Conservation (phyloP, 768 basidiomycete species). For the Mycena galericulata region DNA sequence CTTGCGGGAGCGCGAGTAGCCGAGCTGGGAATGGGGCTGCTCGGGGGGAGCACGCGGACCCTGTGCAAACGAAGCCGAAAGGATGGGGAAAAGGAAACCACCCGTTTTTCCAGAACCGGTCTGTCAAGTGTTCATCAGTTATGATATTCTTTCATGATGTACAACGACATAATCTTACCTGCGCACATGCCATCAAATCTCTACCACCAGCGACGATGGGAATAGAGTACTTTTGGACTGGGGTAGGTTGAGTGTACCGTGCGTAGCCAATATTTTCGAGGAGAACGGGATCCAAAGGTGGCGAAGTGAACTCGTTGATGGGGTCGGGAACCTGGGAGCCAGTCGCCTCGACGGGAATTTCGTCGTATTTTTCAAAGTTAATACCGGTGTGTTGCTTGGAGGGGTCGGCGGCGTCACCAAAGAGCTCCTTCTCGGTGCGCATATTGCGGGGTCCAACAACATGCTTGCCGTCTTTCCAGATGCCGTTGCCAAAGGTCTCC, state of each 20-base stretch:
- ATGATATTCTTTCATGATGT: slow-evolving; percentile 16
- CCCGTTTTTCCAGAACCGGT: slow-evolving; percentile 99
- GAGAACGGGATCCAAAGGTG: slow-evolving; percentile 92
- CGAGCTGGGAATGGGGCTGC: slow-evolving; percentile 53
- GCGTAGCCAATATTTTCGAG: slow-evolving; percentile 95
- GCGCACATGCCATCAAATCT: slow-evolving; percentile 96
- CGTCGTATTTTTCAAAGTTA: slow-evolving; percentile 99
- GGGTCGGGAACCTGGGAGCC: slow-evolving; percentile 98
- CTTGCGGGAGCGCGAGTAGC: slow-evolving; percentile 81
- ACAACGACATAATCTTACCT: slow-evolving; percentile 59
- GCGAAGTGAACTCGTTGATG: slow-evolving; percentile 84
- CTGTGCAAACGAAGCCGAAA: slow-evolving; percentile 88
- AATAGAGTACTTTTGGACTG: slow-evolving; percentile 99
- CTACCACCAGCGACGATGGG: slow-evolving; percentile 93
- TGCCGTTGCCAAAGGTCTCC: slow-evolving; percentile 72
- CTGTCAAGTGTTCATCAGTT: slow-evolving; percentile 55
- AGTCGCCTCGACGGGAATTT: slow-evolving; percentile 99
- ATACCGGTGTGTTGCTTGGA: slow-evolving; percentile 96
- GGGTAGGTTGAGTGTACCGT: slow-evolving; percentile 95
- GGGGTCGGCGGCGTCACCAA: slow-evolving; percentile 87
- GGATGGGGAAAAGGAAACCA: slow-evolving; percentile 99
- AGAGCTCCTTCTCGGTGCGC: slow-evolving; percentile 96
- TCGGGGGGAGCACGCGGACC: slow-evolving; percentile 84
- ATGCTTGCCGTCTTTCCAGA: slow-evolving; percentile 93
- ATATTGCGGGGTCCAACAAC: slow-evolving; percentile 84